Evolutionary conservation across 768 basidiomycete species (phyloP).

Genomic region (Macrolepiota dolichaula): DNA sequence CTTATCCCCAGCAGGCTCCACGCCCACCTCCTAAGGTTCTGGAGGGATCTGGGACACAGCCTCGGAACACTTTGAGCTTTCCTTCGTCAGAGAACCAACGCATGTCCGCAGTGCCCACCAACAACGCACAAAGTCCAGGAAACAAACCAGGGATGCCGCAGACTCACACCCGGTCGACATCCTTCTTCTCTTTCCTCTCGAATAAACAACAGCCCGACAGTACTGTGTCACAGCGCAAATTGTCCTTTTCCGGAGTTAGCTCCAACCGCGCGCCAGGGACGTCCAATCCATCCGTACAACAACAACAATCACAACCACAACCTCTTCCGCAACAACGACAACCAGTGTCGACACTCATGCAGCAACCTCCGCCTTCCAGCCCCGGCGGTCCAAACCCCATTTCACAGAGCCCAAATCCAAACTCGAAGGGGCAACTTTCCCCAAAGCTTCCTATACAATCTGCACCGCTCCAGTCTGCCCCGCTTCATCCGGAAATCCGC

Average conservation of each 20-base stretch:
- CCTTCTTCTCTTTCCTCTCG: conserved; percentile 60
- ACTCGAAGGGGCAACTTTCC: not conserved
- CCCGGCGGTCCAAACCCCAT: conserved; percentile 11
- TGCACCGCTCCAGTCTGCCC: conserved; percentile 27
- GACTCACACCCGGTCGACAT: conserved; percentile 53
- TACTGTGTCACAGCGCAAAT: not conserved
- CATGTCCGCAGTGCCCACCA: conserved; percentile 14
- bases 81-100: conserved; percentile 16
- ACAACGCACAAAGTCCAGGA: conserved; percentile 9
- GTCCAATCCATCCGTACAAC: conserved; percentile 2
- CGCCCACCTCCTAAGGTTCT: not conserved
- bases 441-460: conserved; percentile 11
- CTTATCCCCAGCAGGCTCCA: conserved; percentile 8
- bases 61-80: conserved; percentile 17
- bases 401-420: conserved; percentile 1
- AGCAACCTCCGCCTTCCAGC: conserved; percentile 7
- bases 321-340: conserved; percentile 18
- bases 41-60: not conserved
- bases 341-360: conserved; percentile 5
- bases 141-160: conserved; percentile 18
- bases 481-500: conserved; percentile 78
- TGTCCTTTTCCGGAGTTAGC: conserved; percentile 5
- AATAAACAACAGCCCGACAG: conserved; percentile 25
- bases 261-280: conserved; percentile 15
- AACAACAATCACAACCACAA: conserved; percentile 5